Evolutionary conservation across 2,329 filamentous ascomycete genomes (phyloP).

Genomic region (Falciphora oryzae): DNA sequence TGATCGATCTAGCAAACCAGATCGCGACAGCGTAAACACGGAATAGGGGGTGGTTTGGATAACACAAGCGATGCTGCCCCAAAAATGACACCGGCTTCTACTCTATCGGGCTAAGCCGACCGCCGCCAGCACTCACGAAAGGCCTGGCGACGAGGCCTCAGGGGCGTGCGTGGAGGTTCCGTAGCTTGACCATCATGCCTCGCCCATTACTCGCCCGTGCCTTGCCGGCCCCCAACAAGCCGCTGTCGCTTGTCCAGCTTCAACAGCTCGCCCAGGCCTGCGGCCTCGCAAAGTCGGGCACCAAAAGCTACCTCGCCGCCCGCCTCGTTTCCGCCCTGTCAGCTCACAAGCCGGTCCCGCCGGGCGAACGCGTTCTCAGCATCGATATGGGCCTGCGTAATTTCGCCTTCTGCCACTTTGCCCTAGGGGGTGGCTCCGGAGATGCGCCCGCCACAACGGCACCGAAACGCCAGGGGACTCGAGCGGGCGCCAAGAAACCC

Average conservation of each 20-base stretch:
- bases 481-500: background rate
- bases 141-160: background rate
- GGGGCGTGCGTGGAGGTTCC: background rate
- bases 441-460: background rate
- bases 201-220: background rate
- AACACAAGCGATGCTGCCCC: background rate
- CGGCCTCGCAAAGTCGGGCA: slow-evolving; percentile 52
- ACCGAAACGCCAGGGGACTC: slow-evolving; percentile 18
- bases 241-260: slow-evolving; percentile 46
- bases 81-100: background rate
- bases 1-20: background rate
- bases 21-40: background rate
- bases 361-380: slow-evolving; percentile 54
- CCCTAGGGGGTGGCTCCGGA: slow-evolving; percentile 2
- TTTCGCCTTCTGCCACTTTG: slow-evolving; percentile 64
- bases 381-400: slow-evolving; percentile 85
- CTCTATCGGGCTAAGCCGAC: background rate
- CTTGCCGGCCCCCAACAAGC: background rate
- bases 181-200: background rate
- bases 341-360: slow-evolving; percentile 21
- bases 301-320: slow-evolving; percentile 48
- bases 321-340: slow-evolving; percentile 33
- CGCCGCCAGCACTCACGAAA: background rate
- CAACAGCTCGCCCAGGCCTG: slow-evolving; percentile 54
- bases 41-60: background rate